Evolutionary conservation across 768 basidiomycete genomes (phyloP), one percentile per base, ranked within the genome.

Genomic region (Hypsizygus marmoreus): DNA sequence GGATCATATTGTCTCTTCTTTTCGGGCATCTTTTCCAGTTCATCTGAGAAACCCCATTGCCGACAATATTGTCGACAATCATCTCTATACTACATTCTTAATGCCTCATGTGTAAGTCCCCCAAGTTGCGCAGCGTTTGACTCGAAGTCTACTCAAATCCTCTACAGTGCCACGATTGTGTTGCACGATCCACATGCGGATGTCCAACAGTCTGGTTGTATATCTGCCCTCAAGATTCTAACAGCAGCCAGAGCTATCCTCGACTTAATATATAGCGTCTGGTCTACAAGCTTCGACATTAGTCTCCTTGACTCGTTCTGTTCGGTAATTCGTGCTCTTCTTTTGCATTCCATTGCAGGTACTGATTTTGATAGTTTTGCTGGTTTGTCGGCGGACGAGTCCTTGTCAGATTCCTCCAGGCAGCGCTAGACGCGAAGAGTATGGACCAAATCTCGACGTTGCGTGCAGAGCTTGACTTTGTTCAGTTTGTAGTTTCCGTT

Each of bases 131-230:
- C 2, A 37, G 11, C 14, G 26, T 20, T 22, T 54, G 24, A 35
- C 42, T 37, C 53, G n/a, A n/a, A n/a, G n/a, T n/a, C n/a, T 23
- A 54, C 34, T 9, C 24, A 9, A 35, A 36, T 30, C 20, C 30
- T 47, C 44, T 19, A 4, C 52, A 91, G 88, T 10, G 78, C 84
- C 5, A 79, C 69, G 11, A 84, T 91, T 40, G 69, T 88, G 14
- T 65, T 91, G 31, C 88, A 90, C 54, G 88, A 91, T 51, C 85
- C 86, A 3, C 86, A 88, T 56, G 86, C 87, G 13, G 76, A 80
- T 47, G 70, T 85, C 36, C 70, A 72, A 19, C 68, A 64, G 35
- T 72, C 73, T 13, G 78, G 79, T 26, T 90, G 87, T 54, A 72
- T 81, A 31, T 88, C 86, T 31, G 82, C 86, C 11, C 72, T 81